These are phyloP conservation scores for Cornus florida DNA, from an alignment of 148 eudicot genomes.

Conservation along the genomic window DNA sequence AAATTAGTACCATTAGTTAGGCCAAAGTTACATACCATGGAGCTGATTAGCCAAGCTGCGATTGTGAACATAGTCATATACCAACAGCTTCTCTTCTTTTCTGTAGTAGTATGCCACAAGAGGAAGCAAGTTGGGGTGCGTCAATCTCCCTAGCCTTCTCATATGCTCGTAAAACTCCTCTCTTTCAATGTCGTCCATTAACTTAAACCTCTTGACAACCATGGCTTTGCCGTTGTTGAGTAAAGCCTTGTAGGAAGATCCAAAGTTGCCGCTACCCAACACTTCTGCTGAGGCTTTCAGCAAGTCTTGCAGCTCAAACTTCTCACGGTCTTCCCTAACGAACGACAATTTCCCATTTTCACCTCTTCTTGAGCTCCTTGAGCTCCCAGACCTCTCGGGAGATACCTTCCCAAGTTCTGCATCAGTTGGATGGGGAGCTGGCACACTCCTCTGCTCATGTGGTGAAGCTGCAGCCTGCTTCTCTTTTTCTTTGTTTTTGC, in stretches of 20 bases:
- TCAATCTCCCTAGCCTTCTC: slow-evolving; percentile 57
- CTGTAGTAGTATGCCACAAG: slow-evolving; percentile 71
- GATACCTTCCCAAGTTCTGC: not conserved
- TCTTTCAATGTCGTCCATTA: slow-evolving; percentile 55
- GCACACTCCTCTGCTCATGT: slow-evolving; percentile 1
- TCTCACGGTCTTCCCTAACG: slow-evolving; percentile 61
- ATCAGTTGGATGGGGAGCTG: not conserved
- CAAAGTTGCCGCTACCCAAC: slow-evolving; percentile 76
- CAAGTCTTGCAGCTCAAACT: slow-evolving; percentile 67
- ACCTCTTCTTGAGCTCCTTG: not conserved
- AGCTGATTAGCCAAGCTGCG: slow-evolving; percentile 71
- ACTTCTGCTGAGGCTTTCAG: slow-evolving; percentile 87
- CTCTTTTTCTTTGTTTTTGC: slow-evolving; percentile 6
- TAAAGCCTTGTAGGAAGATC: slow-evolving; percentile 78
- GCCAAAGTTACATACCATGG: slow-evolving; percentile 25
- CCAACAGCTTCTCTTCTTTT: slow-evolving; percentile 79
- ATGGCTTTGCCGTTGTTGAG: slow-evolving; percentile 49
- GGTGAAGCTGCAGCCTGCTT: slow-evolving; percentile 9
- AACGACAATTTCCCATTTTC: slow-evolving; percentile 51
- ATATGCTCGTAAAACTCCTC: slow-evolving; percentile 72
- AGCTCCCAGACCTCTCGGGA: not conserved
- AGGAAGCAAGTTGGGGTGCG: slow-evolving; percentile 63
- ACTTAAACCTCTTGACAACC: slow-evolving; percentile 83
- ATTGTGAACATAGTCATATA: slow-evolving; percentile 44
- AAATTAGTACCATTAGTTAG: no score